Conservation (phyloP, 371 early-diverging fungal genomes). For the Capillidium heterosporum region DNA sequence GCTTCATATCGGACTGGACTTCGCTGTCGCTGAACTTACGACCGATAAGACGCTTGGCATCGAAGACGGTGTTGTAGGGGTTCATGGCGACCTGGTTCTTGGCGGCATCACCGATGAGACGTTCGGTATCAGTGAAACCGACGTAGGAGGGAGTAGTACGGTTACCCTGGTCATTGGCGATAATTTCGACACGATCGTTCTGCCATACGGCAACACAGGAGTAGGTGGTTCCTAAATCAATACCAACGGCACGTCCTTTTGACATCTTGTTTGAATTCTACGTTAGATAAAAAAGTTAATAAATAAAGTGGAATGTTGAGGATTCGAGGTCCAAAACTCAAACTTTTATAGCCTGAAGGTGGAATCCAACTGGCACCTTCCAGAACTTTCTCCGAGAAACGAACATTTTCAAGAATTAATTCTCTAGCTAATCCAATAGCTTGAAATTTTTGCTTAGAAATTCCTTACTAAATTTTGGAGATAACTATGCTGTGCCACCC, state of each 20-base stretch:
- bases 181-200: conserved; percentile 75
- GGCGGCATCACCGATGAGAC: conserved; percentile 89
- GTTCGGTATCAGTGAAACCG: conserved; percentile 71
- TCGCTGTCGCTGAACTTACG: conserved; percentile 68
- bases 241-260: conserved; percentile 39
- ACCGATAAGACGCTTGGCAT: conserved; percentile 90
- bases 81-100: conserved; percentile 64
- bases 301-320: too few relatives aligned
- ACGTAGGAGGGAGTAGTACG: conserved; percentile 98
- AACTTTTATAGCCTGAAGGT: too few relatives aligned
- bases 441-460: too few relatives aligned
- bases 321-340: too few relatives aligned
- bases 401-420: too few relatives aligned
- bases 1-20: conserved; percentile 74
- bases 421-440: too few relatives aligned
- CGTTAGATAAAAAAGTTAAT: too few relatives aligned
- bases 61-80: conserved; percentile 81
- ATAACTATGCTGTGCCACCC: too few relatives aligned
- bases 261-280: neutral
- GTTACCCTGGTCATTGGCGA: conserved; percentile 90
- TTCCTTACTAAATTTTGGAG: too few relatives aligned
- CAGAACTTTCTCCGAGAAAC: too few relatives aligned
- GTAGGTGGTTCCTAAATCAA: conserved; percentile 99
- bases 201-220: conserved; percentile 97
- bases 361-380: too few relatives aligned